These are phyloP conservation scores for Ustilago esculenta DNA, from an alignment of 1,284 basidiomycete species.

Conservation along the genomic window DNA sequence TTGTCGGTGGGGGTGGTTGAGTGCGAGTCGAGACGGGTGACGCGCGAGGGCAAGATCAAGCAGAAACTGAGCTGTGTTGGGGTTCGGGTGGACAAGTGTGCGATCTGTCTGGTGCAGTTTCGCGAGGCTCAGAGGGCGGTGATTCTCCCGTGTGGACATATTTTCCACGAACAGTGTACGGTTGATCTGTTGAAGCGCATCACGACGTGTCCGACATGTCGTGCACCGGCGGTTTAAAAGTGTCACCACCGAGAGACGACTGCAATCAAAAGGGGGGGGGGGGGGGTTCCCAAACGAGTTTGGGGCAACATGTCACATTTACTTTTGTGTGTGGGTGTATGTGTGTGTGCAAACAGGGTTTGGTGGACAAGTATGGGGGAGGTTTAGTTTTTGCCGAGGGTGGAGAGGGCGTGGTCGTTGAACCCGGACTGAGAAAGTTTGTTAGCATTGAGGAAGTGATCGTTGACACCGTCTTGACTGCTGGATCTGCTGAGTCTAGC, in stretches of 20 bases:
- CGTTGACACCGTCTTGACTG: conserved; percentile 40
- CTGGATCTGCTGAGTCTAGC: conserved; percentile 21
- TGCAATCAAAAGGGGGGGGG: no score
- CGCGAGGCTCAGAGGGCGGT: conserved; percentile 73
- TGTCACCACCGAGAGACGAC: no score
- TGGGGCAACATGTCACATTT: no score
- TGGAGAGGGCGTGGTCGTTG: conserved; percentile 55
- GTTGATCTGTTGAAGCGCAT: conserved; percentile 25
- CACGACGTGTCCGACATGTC: conserved; percentile 50
- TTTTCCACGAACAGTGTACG: conserved; percentile 57
- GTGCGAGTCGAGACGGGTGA: conserved; percentile 75
- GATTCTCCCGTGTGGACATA: conserved; percentile 77
- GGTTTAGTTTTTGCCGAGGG: conserved; percentile 37
- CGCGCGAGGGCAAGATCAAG: conserved; percentile 78
- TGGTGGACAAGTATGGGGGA: neutral
- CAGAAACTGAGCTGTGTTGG: conserved; percentile 80
- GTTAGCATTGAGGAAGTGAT: conserved; percentile 18
- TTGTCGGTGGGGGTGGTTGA: conserved; percentile 75
- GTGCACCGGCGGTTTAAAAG: conserved; percentile 29
- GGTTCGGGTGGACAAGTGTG: conserved; percentile 78
- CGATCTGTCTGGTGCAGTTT: conserved; percentile 82
- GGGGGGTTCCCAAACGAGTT: no score
- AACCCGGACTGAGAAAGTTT: conserved; percentile 19
- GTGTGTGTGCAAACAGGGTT: neutral
- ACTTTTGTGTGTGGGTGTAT: neutral